Conservation (phyloP, 768 basidiomycete genomes). For the Mycena vitilis region DNA sequence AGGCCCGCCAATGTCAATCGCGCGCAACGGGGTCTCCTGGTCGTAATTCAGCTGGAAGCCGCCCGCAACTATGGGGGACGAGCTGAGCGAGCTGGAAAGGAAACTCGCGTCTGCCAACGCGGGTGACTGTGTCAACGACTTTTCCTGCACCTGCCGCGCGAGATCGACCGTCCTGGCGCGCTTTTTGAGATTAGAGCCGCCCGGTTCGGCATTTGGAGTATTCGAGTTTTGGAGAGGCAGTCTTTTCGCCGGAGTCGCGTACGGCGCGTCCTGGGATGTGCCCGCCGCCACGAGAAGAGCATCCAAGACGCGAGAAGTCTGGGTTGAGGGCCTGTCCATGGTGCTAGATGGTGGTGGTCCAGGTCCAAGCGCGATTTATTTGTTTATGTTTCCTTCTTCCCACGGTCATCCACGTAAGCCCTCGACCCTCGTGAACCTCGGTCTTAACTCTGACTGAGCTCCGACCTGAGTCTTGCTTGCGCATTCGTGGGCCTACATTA, state of each 20-base stretch:
- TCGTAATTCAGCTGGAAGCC: slow-evolving; percentile 65
- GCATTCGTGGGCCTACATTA: no score
- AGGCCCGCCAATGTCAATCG: slow-evolving; percentile 67
- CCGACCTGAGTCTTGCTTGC: no score
- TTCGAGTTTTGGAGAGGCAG: slow-evolving; percentile 17
- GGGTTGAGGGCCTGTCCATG: slow-evolving; percentile 25
- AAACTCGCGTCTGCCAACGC: slow-evolving; percentile 36
- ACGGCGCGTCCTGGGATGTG: slow-evolving; percentile 8
- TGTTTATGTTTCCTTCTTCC: no score
- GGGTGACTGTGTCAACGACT: not conserved
- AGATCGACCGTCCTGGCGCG: slow-evolving; percentile 27
- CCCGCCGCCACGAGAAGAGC: slow-evolving; percentile 11
- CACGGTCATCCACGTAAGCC: no score
- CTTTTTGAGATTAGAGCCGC: slow-evolving; percentile 31
- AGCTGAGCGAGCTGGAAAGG: slow-evolving; percentile 35
- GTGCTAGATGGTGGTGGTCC: slow-evolving; percentile 1
- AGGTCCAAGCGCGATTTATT: slow-evolving; percentile 7
- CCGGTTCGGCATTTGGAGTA: slow-evolving; percentile 16
- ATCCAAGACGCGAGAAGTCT: slow-evolving; percentile 28
- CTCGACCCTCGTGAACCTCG: no score
- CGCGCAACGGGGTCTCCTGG: slow-evolving; percentile 56
- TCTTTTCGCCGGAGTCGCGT: not conserved
- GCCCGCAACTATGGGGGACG: slow-evolving; percentile 35
- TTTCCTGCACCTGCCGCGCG: slow-evolving; percentile 28
- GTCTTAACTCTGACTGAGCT: no score